Percentiles rank a stretch among this genome's conserved stretches.
phyloP scores from a whole-genome alignment of 2,329 filamentous ascomycete species.

The Zasmidium cellare region DNA sequence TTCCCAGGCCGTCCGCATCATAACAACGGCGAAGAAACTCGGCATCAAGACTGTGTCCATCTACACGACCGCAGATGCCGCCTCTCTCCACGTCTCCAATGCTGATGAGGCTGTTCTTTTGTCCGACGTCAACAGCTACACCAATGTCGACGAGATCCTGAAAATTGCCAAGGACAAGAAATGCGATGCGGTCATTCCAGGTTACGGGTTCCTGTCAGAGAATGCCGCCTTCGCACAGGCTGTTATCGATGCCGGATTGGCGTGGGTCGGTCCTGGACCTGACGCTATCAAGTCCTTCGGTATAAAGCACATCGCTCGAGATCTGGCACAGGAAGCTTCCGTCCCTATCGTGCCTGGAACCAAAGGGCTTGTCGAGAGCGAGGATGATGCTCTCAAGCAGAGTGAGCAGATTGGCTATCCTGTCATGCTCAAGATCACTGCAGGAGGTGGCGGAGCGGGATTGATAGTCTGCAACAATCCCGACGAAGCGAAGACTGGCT shows the following conservation, averaged over 20 bases:
- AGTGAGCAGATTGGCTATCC: slow-evolving; percentile 52
- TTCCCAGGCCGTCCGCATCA: slow-evolving; percentile 45
- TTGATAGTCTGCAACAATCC: slow-evolving; percentile 72
- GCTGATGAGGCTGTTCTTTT: slow-evolving; percentile 57
- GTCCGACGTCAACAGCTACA: slow-evolving; percentile 51
- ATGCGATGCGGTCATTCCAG: slow-evolving; percentile 63
- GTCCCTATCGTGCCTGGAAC: slow-evolving; percentile 59
- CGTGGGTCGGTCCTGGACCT: slow-evolving; percentile 53
- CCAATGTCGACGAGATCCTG: slow-evolving; percentile 50
- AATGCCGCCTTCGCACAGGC: slow-evolving; percentile 61
- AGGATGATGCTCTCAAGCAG: slow-evolving; percentile 48
- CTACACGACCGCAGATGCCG: slow-evolving; percentile 58
- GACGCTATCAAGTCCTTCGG: slow-evolving; percentile 48
- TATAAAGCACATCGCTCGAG: slow-evolving; percentile 59
- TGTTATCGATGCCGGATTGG: slow-evolving; percentile 55
- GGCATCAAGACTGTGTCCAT: slow-evolving; percentile 56
- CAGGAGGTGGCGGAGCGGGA: slow-evolving; percentile 71
- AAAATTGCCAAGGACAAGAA: slow-evolving; percentile 51
- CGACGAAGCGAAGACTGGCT: slow-evolving; percentile 68
- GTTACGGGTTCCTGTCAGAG: slow-evolving; percentile 67
- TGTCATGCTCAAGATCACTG: slow-evolving; percentile 58
- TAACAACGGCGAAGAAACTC: slow-evolving; percentile 52
- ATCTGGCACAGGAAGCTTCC: slow-evolving; percentile 52
- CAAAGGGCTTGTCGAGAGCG: slow-evolving; percentile 48
- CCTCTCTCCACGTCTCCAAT: slow-evolving; percentile 54